phyloP scores from a whole-genome alignment of 192 early-diverging fungal genomes.

The Kickxella alabastrina region DNA sequence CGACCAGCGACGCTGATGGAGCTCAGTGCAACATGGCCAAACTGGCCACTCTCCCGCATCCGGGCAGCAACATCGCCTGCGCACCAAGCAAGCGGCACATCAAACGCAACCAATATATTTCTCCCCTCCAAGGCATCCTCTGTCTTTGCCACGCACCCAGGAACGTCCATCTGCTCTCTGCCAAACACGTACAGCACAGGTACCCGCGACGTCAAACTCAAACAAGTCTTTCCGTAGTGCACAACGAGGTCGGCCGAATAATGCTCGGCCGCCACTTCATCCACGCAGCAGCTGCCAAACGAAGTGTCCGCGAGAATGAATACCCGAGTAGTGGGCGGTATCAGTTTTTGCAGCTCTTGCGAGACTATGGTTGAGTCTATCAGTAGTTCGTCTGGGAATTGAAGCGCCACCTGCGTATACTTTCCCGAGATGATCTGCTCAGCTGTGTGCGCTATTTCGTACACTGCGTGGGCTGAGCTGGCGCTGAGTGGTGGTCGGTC shows the following conservation, averaged over 20 bases:
- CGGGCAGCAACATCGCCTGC: conserved; percentile 8
- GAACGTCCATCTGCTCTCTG: conserved; percentile 62
- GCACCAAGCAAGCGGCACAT: conserved; percentile 69
- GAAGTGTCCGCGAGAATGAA: conserved; percentile 94
- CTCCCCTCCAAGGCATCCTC: conserved; percentile 24
- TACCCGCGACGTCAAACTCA: conserved; percentile 74
- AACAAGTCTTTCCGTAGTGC: conserved; percentile 92
- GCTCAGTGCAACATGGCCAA: conserved; percentile 10
- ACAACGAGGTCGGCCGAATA: conserved; percentile 81
- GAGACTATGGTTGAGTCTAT: conserved; percentile 65
- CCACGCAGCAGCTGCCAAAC: conserved; percentile 97
- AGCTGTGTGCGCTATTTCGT: conserved; percentile 66
- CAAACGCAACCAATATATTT: conserved; percentile 66
- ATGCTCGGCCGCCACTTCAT: conserved; percentile 94
- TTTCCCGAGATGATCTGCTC: conserved; percentile 43
- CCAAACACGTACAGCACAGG: conserved; percentile 90
- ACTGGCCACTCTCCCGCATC: background rate
- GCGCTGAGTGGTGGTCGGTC: conserved; percentile 23
- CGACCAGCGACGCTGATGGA: conserved; percentile 6
- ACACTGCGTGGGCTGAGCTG: conserved; percentile 46
- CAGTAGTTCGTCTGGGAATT: conserved; percentile 92
- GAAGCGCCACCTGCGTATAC: conserved; percentile 67
- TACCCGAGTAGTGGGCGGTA: conserved; percentile 36
- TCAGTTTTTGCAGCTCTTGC: conserved; percentile 48
- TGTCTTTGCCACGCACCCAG: conserved; percentile 54